phyloP scores from a whole-genome alignment of 2,329 filamentous ascomycete genomes.

The Botrytis fabae region DNA sequence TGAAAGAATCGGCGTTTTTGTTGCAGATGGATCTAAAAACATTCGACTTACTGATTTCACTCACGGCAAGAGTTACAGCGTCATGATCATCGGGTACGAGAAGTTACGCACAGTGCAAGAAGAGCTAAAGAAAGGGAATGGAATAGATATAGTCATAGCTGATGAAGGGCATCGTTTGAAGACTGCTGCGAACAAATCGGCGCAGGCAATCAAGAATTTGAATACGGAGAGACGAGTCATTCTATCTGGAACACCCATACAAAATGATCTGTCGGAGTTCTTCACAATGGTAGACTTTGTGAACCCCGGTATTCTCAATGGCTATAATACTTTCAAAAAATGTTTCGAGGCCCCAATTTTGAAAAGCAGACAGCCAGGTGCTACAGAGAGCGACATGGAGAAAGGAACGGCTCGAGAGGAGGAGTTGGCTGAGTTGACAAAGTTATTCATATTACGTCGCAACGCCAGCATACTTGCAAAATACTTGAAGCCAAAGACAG shows the following conservation, averaged over 20 bases:
- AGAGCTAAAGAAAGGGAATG: constrained; percentile 60
- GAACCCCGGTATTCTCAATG: constrained; percentile 88
- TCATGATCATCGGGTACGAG: constrained; percentile 75
- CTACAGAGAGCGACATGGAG: constrained; percentile 68
- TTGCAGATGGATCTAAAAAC: constrained; percentile 57
- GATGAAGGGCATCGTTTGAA: constrained; percentile 98
- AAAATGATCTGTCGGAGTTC: constrained; percentile 92
- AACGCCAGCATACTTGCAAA: constrained; percentile 91
- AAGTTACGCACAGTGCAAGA: constrained; percentile 65
- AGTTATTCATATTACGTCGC: constrained; percentile 82
- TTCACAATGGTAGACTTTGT: constrained; percentile 95
- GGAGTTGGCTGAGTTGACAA: constrained; percentile 87
- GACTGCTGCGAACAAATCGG: constrained; percentile 90
- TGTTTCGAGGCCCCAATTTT: constrained; percentile 92
- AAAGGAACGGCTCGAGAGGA: constrained; percentile 72
- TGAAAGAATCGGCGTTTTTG: constrained; percentile 68
- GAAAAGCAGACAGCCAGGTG: constrained; percentile 57
- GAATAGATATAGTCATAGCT: constrained; percentile 86
- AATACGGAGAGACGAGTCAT: constrained; percentile 60
- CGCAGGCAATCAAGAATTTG: constrained; percentile 83
- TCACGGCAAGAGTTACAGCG: constrained; percentile 63
- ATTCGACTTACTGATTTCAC: constrained; percentile 68
- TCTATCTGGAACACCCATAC: constrained; percentile 78
- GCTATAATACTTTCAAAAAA: constrained; percentile 86
- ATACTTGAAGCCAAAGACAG: constrained; percentile 87